These are phyloP conservation scores for Xanthoconium separans DNA, from an alignment of 1,284 basidiomycete species.

Conservation along the genomic window DNA sequence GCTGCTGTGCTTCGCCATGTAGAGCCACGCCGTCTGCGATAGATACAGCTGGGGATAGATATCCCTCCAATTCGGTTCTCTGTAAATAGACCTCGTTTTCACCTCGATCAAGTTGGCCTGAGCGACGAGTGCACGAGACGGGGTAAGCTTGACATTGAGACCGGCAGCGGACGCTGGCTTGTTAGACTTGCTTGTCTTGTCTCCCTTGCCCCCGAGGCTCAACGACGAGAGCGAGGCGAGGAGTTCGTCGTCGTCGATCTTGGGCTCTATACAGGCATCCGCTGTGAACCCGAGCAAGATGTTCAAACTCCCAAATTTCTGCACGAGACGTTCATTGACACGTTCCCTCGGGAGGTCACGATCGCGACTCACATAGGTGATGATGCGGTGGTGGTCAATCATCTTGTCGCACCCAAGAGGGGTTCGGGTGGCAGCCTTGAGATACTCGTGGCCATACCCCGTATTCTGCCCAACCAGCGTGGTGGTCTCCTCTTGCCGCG, in stretches of 20 bases:
- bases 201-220: conserved; percentile 12
- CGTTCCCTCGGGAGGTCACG: not conserved
- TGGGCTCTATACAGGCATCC: conserved; percentile 30
- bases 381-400: conserved; percentile 36
- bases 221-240: conserved; percentile 30
- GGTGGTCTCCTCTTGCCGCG: conserved; percentile 24
- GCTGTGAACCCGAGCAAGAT: conserved; percentile 34
- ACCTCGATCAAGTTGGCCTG: conserved; percentile 42
- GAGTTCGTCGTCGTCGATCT: conserved; percentile 21
- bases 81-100: conserved; percentile 34
- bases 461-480: conserved; percentile 5
- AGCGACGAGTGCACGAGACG: conserved; percentile 26
- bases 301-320: conserved; percentile 35
- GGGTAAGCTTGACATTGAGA: conserved; percentile 15
- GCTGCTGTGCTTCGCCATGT: conserved; percentile 35
- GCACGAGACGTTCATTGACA: not conserved
- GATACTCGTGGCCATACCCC: conserved; percentile 37
- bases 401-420: conserved; percentile 33
- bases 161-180: not conserved
- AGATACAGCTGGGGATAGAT: conserved; percentile 42
- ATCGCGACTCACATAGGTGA: conserved; percentile 36
- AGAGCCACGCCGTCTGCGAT: conserved; percentile 39
- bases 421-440: conserved; percentile 28
- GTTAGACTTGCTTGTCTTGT: not conserved
- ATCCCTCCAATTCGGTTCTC: conserved; percentile 37